Evolutionary conservation across 371 early-diverging fungal species (phyloP).

Genomic region (Saksenaea vasiformis): DNA sequence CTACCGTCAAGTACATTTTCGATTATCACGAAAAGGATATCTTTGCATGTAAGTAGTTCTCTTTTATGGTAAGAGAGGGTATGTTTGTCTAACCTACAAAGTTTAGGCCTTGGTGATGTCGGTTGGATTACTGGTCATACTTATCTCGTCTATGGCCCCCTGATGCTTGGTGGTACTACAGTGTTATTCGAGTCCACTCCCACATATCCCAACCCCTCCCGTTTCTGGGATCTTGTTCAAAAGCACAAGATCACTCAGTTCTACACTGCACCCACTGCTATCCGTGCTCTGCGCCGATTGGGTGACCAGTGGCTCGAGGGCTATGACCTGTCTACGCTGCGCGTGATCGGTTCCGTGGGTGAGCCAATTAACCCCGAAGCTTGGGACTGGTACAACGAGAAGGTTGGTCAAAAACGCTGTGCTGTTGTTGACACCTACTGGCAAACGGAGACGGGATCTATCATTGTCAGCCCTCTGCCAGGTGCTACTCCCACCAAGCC

Average conservation of each 20-base stretch:
- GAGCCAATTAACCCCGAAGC: slow-evolving; percentile 99
- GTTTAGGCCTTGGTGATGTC: slow-evolving; percentile 57
- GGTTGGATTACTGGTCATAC: slow-evolving; percentile 89
- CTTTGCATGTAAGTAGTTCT: slow-evolving; percentile 67
- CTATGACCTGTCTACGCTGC: slow-evolving; percentile 76
- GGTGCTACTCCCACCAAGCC: slow-evolving; percentile 88
- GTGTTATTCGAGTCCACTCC: slow-evolving; percentile 94
- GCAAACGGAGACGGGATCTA: slow-evolving; percentile 97
- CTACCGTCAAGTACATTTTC: slow-evolving; percentile 93
- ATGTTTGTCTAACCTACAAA: not conserved
- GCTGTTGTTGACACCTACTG: slow-evolving; percentile 98
- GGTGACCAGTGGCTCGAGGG: slow-evolving; percentile 82
- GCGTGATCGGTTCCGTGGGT: slow-evolving; percentile 96
- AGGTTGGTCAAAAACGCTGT: slow-evolving; percentile 84
- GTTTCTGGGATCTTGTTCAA: slow-evolving; percentile 86
- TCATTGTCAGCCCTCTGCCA: slow-evolving; percentile 90
- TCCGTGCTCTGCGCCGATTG: slow-evolving; percentile 87
- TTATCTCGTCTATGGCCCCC: slow-evolving; percentile 95
- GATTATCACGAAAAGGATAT: slow-evolving; percentile 85
- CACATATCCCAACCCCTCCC: slow-evolving; percentile 78
- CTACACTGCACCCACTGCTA: slow-evolving; percentile 99
- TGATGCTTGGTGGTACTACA: slow-evolving; percentile 87
- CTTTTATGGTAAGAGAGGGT: slow-evolving; percentile 2
- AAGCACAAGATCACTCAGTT: slow-evolving; percentile 94
- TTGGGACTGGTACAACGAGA: slow-evolving; percentile 96